Evolutionary conservation across 345 rosid genomes (phyloP).

Genomic region (Citropsis articulata): DNA sequence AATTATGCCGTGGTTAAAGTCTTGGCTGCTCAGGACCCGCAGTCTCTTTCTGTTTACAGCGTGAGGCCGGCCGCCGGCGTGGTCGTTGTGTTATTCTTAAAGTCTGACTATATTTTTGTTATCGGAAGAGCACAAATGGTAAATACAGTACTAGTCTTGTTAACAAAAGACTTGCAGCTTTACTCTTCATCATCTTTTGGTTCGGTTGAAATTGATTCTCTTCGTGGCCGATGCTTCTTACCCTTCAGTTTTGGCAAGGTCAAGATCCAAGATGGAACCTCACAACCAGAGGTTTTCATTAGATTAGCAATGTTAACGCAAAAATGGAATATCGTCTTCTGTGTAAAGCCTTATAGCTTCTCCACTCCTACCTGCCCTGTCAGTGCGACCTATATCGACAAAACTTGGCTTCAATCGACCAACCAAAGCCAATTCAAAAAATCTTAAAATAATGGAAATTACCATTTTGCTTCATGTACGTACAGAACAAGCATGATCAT

Average conservation of each 20-base stretch:
- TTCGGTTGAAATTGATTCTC: conserved; percentile 67
- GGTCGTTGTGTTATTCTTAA: too few species aligned
- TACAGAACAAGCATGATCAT: not conserved
- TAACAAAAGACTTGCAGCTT: not conserved
- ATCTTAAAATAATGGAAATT: not conserved
- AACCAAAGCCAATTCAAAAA: not conserved
- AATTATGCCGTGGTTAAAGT: too few species aligned
- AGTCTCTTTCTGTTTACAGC: too few species aligned
- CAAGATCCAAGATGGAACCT: conserved; percentile 86
- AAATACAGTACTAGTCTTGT: too few species aligned
- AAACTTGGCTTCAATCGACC: conserved; percentile 2
- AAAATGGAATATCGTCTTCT: conserved; percentile 69
- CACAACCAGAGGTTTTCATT: conserved; percentile 84
- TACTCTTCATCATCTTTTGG: conserved; percentile 44
- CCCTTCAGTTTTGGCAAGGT: conserved; percentile 66
- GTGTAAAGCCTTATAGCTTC: conserved; percentile 85
- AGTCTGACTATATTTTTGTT: too few species aligned
- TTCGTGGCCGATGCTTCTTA: conserved; percentile 74
- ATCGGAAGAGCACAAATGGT: too few species aligned
- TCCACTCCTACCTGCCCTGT: conserved; percentile 90
- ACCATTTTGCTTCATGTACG: not conserved
- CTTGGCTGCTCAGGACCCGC: too few species aligned
- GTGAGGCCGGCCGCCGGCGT: too few species aligned
- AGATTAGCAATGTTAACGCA: conserved; percentile 81
- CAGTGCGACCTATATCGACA: conserved; percentile 63